Percentiles rank a stretch among this genome's conserved stretches.
Conservation (phyloP, 31 red algal genomes). For the Porphyra umbilicalis region DNA sequence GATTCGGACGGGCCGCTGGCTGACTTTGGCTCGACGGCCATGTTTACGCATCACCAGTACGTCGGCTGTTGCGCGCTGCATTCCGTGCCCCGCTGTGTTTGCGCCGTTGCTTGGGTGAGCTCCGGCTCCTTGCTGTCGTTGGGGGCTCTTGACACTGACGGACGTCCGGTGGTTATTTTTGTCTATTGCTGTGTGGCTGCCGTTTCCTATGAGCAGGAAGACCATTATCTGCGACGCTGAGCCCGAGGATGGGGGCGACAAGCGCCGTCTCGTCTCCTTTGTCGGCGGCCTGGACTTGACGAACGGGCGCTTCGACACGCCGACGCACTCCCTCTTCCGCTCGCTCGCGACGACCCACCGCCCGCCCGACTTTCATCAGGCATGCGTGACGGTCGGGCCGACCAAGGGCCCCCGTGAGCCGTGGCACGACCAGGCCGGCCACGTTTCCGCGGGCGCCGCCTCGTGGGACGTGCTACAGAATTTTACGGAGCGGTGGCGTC, state of each 20-base stretch:
- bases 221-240: conserved; percentile 36
- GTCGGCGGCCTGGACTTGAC: conserved; percentile 79
- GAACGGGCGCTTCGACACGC: conserved; percentile 75
- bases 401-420: conserved; percentile 66
- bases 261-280: conserved; percentile 42
- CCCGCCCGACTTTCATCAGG: conserved; percentile 61
- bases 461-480: conserved; percentile 72
- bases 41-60: conserved; percentile 83
- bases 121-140: too few species aligned
- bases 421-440: conserved; percentile 71
- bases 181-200: too few species aligned
- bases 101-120: too few species aligned
- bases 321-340: conserved; percentile 46
- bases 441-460: conserved; percentile 35
- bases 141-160: too few species aligned
- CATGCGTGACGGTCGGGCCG: conserved; percentile 22
- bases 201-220: conserved; percentile 37
- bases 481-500: conserved; percentile 67
- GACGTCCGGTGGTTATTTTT: too few species aligned
- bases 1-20: conserved; percentile 55
- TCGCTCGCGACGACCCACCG: conserved; percentile 35
- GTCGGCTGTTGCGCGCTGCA: too few species aligned
- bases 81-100: background rate
- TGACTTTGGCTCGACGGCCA: conserved; percentile 38
- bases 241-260: conserved; percentile 31